Conservation (phyloP, 164 flowering plant genomes). For the Stephania japonica region DNA sequence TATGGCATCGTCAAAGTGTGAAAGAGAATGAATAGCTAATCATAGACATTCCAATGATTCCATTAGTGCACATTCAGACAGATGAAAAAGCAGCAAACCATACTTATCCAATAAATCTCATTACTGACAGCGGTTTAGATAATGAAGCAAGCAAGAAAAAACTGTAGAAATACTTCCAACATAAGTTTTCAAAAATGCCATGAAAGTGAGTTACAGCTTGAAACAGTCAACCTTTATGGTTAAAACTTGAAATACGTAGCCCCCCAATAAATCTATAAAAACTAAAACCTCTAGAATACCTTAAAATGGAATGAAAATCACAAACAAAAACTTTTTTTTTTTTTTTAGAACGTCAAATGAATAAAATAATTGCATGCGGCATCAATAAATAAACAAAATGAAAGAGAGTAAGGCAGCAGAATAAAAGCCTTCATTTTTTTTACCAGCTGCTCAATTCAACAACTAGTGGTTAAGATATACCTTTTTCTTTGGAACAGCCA, state of each 20-base stretch:
- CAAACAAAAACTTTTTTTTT: not conserved
- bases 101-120: too few relatives aligned
- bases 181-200: not conserved
- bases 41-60: not conserved
- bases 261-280: not conserved
- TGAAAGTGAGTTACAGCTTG: not conserved
- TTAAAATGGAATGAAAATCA: not conserved
- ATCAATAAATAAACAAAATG: not conserved
- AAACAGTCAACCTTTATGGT: not conserved
- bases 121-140: too few relatives aligned
- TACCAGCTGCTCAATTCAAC: not conserved
- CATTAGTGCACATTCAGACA: not conserved
- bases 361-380: not conserved
- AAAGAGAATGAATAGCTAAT: not conserved
- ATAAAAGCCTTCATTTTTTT: not conserved
- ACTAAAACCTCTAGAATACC: not conserved
- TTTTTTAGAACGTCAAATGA: not conserved
- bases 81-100: not conserved
- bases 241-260: not conserved
- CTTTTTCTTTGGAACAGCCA: slow-evolving; percentile 85
- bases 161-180: not conserved
- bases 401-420: not conserved
- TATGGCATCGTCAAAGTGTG: not conserved
- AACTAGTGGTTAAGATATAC: slow-evolving; percentile 17
- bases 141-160: not conserved